These are phyloP conservation scores for Usnea hakonensis DNA, from an alignment of 495 filamentous ascomycete genomes.

Conservation along the genomic window DNA sequence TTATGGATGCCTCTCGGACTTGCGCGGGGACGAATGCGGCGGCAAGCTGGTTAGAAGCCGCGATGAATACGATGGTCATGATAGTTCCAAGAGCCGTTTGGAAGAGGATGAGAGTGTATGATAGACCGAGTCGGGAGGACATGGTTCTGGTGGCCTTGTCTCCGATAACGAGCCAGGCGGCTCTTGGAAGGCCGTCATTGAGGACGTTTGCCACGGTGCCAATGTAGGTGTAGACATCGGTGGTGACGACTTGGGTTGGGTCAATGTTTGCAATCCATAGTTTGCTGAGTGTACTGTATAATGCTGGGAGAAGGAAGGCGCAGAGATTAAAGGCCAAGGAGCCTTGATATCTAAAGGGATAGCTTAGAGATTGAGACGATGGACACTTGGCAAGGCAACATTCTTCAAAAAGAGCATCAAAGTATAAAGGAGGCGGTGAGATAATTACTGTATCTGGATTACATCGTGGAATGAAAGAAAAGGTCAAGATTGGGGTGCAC, in stretches of 20 bases:
- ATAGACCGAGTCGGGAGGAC: slow-evolving; percentile 47
- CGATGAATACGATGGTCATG: slow-evolving; percentile 56
- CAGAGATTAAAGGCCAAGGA: slow-evolving; percentile 55
- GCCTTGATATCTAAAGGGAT: slow-evolving; percentile 41
- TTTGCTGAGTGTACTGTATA: slow-evolving; percentile 64
- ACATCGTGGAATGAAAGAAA: too few species aligned
- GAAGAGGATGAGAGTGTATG: slow-evolving; percentile 56
- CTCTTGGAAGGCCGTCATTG: slow-evolving; percentile 66
- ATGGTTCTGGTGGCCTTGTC: slow-evolving; percentile 50
- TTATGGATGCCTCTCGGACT: slow-evolving; percentile 47
- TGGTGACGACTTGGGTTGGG: slow-evolving; percentile 56
- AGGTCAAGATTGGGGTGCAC: too few species aligned
- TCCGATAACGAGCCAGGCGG: slow-evolving; percentile 63
- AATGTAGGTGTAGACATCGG: slow-evolving; percentile 59
- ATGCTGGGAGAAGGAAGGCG: slow-evolving; percentile 58
- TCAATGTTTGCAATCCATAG: slow-evolving; percentile 69
- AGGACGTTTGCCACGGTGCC: slow-evolving; percentile 57
- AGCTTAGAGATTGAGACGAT: slow-evolving; percentile 1
- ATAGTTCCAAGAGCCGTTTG: slow-evolving; percentile 50
- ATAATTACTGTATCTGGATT: too few species aligned
- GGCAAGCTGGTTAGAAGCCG: slow-evolving; percentile 46
- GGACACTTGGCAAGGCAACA: not conserved
- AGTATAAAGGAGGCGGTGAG: too few species aligned
- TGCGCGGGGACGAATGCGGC: slow-evolving; percentile 55
- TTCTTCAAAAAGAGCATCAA: not conserved